Evolutionary conservation across 2,329 filamentous ascomycete genomes (phyloP).

Genomic region (Aureobasidium sp.): DNA sequence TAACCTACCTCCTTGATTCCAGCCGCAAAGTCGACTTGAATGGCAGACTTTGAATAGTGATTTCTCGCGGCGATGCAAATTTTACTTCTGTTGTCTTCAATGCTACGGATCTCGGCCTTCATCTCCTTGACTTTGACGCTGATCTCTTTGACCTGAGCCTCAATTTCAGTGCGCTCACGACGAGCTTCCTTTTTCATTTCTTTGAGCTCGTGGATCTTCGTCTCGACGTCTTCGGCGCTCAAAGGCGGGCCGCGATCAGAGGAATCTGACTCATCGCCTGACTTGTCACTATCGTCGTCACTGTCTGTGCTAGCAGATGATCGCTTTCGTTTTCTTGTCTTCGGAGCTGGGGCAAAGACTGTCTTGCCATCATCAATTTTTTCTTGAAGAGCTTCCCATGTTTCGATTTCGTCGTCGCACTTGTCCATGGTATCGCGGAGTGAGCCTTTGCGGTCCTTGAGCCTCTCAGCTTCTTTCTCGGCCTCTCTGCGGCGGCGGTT

Average conservation of each 20-base stretch:
- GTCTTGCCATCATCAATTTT: conserved; percentile 36
- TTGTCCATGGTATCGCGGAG: conserved; percentile 26
- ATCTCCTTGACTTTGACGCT: conserved; percentile 26
- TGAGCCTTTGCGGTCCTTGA: conserved; percentile 30
- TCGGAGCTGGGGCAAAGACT: conserved; percentile 36
- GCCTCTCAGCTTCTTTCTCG: conserved; percentile 22
- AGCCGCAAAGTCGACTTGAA: conserved; percentile 52
- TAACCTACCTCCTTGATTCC: conserved; percentile 46
- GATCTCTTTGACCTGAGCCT: conserved; percentile 29
- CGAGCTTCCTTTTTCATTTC: conserved; percentile 34
- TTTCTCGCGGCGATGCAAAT: conserved; percentile 52
- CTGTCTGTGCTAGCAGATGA: conserved; percentile 25
- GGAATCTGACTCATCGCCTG: conserved; percentile 23
- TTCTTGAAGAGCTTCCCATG: conserved; percentile 38
- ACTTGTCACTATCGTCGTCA: conserved; percentile 22
- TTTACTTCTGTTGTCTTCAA: conserved; percentile 32
- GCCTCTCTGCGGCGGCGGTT: conserved; percentile 20
- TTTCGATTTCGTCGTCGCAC: conserved; percentile 38
- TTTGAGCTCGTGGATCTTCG: conserved; percentile 40
- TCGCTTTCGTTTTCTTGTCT: conserved; percentile 40
- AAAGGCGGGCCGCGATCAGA: conserved; percentile 25
- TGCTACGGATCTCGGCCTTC: conserved; percentile 26
- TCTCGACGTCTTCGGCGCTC: conserved; percentile 34
- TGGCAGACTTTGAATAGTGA: conserved; percentile 46
- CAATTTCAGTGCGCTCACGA: conserved; percentile 22